Evolutionary conservation across 164 flowering plant genomes (phyloP).

Genomic region (Vitis rotundifolia): DNA sequence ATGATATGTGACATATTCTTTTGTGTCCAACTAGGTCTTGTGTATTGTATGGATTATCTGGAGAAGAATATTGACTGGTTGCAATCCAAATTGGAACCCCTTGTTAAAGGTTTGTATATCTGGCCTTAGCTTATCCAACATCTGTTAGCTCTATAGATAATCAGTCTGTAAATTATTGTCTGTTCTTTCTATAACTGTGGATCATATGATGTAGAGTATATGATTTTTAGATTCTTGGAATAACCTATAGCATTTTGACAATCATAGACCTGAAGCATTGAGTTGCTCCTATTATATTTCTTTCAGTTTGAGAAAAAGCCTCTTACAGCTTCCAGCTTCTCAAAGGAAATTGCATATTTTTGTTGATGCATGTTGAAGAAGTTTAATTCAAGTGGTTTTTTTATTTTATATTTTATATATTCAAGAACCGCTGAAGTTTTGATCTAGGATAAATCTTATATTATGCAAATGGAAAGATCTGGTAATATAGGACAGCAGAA

Average conservation of each 20-base stretch:
- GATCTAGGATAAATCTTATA: no score
- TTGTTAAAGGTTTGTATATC: slow-evolving; percentile 64
- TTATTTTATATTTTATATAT: no score
- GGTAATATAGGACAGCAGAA: no score
- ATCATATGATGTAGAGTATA: no score
- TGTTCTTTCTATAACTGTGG: neutral
- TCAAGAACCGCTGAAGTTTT: no score
- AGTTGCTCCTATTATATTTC: neutral
- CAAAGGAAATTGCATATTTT: no score
- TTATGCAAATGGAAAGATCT: no score
- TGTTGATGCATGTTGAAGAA: no score
- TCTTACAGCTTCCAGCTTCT: no score
- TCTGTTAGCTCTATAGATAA: neutral
- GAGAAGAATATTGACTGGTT: slow-evolving; percentile 97
- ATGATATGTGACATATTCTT: neutral
- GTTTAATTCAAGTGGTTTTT: no score
- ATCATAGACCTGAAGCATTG: neutral
- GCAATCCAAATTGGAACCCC: slow-evolving; percentile 71
- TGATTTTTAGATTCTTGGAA: neutral
- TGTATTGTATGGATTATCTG: slow-evolving; percentile 94
- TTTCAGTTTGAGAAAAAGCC: no score
- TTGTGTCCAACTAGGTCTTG: slow-evolving; percentile 58
- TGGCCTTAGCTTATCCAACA: neutral
- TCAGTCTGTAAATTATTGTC: neutral
- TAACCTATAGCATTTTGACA: neutral